These are phyloP conservation scores for Collybia mongolica DNA, from an alignment of 768 basidiomycete species.

Conservation along the genomic window DNA sequence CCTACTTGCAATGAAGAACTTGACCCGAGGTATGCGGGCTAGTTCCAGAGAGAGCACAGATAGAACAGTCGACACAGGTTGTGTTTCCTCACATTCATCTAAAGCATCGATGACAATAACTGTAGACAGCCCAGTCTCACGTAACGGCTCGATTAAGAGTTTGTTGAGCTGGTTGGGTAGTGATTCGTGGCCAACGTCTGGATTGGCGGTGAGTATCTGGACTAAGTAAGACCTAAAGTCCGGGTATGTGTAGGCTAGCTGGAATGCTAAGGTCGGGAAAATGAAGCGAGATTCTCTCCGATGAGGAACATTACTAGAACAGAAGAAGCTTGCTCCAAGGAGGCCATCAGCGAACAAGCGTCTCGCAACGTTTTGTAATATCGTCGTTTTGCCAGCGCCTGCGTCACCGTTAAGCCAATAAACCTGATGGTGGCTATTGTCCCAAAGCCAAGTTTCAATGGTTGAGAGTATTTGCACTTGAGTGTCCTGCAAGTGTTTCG, in stretches of 20 bases:
- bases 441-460: constrained; percentile 25
- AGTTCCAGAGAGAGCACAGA: background rate
- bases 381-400: constrained; percentile 19
- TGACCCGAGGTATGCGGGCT: too few relatives aligned
- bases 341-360: background rate
- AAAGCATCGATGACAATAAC: constrained; percentile 18
- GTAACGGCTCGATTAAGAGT: constrained; percentile 11
- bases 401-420: constrained; percentile 20
- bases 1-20: too few relatives aligned
- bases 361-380: constrained; percentile 9
- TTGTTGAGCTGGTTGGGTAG: constrained; percentile 12
- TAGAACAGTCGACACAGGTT: background rate
- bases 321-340: constrained; percentile 23
- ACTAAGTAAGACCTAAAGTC: constrained; percentile 5
- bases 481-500: too few relatives aligned
- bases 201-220: constrained; percentile 5
- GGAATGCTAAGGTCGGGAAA: constrained; percentile 18
- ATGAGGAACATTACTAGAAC: constrained; percentile 12
- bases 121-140: constrained; percentile 6
- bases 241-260: constrained; percentile 8
- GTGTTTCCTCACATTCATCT: constrained; percentile 18
- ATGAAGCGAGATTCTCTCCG: constrained; percentile 12
- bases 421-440: constrained; percentile 24
- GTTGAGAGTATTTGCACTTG: background rate
- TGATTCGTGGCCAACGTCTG: constrained; percentile 8